Conservation (phyloP, 2,329 filamentous ascomycete genomes). For the Pezicula neosporulosa region DNA sequence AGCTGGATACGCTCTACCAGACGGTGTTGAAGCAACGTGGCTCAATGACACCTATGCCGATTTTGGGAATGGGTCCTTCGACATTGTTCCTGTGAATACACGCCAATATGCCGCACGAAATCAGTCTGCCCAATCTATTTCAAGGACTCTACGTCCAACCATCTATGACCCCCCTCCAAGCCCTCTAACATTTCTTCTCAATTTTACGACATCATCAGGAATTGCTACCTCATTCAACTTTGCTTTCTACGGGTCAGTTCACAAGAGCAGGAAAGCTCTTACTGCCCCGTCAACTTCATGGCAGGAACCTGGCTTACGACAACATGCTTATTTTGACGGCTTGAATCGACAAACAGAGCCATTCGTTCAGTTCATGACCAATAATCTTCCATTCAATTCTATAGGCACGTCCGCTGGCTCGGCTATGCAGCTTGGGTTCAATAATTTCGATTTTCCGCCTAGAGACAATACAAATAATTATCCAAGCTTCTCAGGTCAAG, state of each 20-base stretch:
- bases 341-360: background rate
- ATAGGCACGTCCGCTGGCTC: too few species aligned
- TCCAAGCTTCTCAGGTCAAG: too few species aligned
- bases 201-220: background rate
- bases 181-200: background rate
- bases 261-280: background rate
- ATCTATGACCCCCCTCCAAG: background rate
- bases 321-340: too few species aligned
- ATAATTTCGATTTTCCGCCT: too few species aligned
- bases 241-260: background rate
- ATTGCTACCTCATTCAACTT: background rate
- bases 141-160: background rate
- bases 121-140: background rate
- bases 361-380: background rate
- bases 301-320: background rate
- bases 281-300: background rate
- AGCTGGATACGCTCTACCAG: too few species aligned
- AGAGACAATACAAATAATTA: too few species aligned
- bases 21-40: too few species aligned
- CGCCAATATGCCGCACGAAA: background rate
- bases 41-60: too few species aligned
- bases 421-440: too few species aligned
- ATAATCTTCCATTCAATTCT: too few species aligned
- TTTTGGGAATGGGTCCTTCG: too few species aligned
- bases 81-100: too few species aligned